Evolutionary conservation across 257 asterid species (phyloP).

Genomic region (Solanum pinnatisectum): DNA sequence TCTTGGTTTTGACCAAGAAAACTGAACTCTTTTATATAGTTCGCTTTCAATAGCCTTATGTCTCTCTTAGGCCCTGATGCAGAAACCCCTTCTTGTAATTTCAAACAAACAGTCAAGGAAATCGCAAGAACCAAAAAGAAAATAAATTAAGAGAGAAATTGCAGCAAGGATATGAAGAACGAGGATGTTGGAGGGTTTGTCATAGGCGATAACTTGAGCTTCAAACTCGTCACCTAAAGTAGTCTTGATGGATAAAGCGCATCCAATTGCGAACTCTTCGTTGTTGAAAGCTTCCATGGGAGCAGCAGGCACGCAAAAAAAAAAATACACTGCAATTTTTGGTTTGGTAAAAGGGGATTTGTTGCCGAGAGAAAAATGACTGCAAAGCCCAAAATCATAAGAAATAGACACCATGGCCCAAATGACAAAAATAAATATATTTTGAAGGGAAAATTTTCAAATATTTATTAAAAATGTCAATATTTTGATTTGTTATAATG

Average conservation of each 20-base stretch:
- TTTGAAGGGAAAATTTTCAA: too few relatives aligned
- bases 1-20: conserved; percentile 75
- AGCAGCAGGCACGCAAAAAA: neutral
- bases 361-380: neutral
- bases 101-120: conserved; percentile 40
- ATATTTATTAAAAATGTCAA: too few relatives aligned
- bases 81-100: conserved; percentile 69
- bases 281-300: conserved; percentile 69
- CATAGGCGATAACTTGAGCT: conserved; percentile 75
- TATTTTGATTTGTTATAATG: neutral
- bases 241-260: conserved; percentile 71
- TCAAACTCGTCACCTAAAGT: conserved; percentile 87
- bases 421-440: neutral
- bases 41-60: conserved; percentile 76
- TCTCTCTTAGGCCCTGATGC: conserved; percentile 70
- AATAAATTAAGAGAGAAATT: neutral
- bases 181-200: conserved; percentile 85
- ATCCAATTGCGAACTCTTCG: conserved; percentile 86
- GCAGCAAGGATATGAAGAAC: conserved; percentile 83
- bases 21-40: conserved; percentile 65
- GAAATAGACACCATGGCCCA: neutral
- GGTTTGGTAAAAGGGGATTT: neutral
- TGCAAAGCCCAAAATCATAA: neutral
- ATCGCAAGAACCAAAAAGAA: neutral
- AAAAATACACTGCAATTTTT: neutral